Percentiles rank a stretch among this genome's conserved stretches.
Conservation (phyloP, 2,329 filamentous ascomycete species). For the Pestalotiopsis sp. region DNA sequence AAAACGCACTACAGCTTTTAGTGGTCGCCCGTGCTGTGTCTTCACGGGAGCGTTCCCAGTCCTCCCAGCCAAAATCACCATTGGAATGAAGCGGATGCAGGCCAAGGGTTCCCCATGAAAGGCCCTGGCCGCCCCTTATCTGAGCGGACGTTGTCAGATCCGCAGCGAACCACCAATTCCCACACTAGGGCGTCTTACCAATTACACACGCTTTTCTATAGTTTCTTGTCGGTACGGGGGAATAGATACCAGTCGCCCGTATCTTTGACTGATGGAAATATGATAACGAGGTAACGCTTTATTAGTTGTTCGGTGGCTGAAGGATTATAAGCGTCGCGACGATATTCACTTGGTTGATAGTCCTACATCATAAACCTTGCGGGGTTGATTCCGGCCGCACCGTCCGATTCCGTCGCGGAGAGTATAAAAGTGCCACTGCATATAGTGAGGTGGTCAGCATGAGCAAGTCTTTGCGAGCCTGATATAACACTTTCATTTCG, state of each 20-base stretch:
- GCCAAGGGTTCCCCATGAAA: background rate
- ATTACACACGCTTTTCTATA: background rate
- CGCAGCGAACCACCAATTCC: background rate
- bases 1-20: background rate
- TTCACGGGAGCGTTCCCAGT: background rate
- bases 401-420: background rate
- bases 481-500: background rate
- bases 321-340: background rate
- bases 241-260: background rate
- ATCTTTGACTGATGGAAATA: background rate
- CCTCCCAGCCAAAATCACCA: background rate
- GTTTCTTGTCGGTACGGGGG: background rate
- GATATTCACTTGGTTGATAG: background rate
- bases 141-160: constrained; percentile 3
- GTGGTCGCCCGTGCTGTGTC: background rate
- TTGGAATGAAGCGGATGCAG: background rate
- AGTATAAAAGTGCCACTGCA: background rate
- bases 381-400: background rate
- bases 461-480: background rate
- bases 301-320: background rate
- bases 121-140: constrained; percentile 1
- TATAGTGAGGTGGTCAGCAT: background rate
- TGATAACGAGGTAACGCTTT: background rate
- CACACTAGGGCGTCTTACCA: background rate
- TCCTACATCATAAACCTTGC: background rate